Evolutionary conservation across 2,329 filamentous ascomycete species (phyloP), one percentile per base, ranked within the genome.

Genomic region (Trichoderma polysporum): DNA sequence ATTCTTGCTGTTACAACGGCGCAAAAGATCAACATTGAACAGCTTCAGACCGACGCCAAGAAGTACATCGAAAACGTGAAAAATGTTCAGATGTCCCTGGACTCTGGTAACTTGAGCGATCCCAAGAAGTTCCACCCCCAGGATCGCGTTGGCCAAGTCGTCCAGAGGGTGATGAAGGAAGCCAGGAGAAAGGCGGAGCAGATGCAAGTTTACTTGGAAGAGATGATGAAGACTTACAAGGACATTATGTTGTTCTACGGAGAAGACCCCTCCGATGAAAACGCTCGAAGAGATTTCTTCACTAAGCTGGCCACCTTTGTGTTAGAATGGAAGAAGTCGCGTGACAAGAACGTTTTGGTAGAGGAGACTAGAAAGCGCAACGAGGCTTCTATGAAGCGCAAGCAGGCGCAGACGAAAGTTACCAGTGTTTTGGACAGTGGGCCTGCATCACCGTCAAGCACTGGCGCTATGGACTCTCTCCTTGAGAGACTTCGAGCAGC

Each of bases 41-140:
- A 96, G 79, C 85, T 99, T 65, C 90, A 93, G 72, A 79, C 86
- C 22, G 95, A 99, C 76, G 93, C 94, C 31, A 94, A 89, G 82
- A 92, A 86, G 77, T 99, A 98, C 81, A 94, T 98, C 71, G 90
- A 93, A 79, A 98, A 96, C 76, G 91, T 99, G 80, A 91, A 91
- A 78, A 97, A 97, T 75, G 89, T 98, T 33, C 95, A 99, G 78
- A 88, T 88, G 79, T 96, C 93, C 27, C 86, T 99, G 59, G 95
- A 99, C 79, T 91, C 90, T 37, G 95, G 95, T 73, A 98, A 97
- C 77, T 83, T 99, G 70, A 97, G 93, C 76, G 95, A 99, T 76
- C 91, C 94, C 52, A 97, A 95, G 84, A 96, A 94, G 74, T 99
- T 99, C 84, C 95, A 99, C 76, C 94, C 95, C 19, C 92, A 98